phyloP scores from a whole-genome alignment of 345 rosid genomes.

The Citrus cavaleriei region DNA sequence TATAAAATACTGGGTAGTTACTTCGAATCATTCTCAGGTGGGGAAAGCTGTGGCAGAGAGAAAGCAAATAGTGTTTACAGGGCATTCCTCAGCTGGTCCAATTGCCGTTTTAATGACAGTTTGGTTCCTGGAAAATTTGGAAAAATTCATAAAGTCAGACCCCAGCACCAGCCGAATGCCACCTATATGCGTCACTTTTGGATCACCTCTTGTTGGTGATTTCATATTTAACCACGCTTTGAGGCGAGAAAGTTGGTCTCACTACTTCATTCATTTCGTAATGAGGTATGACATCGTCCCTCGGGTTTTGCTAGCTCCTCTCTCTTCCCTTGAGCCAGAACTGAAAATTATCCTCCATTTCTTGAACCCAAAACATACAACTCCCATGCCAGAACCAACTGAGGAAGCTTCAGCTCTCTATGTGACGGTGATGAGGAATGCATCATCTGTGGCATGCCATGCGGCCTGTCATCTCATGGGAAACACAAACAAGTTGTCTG shows the following conservation, averaged over 20 bases:
- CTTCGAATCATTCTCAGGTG: slow-evolving; percentile 40
- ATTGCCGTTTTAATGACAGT: slow-evolving; percentile 63
- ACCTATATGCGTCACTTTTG: slow-evolving; percentile 71
- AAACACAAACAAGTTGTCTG: slow-evolving; percentile 53
- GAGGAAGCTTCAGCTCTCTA: slow-evolving; percentile 24
- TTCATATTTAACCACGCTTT: slow-evolving; percentile 60
- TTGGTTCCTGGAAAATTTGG: slow-evolving; percentile 49
- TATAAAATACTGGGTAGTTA: neutral
- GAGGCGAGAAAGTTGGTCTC: slow-evolving; percentile 67
- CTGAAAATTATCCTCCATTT: slow-evolving; percentile 29
- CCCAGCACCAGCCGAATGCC: neutral
- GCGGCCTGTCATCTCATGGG: slow-evolving; percentile 67
- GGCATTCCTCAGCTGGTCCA: slow-evolving; percentile 81
- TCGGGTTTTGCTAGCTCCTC: slow-evolving; percentile 55
- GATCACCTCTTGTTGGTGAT: slow-evolving; percentile 78
- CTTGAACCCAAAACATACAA: slow-evolving; percentile 4
- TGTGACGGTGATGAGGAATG: slow-evolving; percentile 48
- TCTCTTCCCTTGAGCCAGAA: slow-evolving; percentile 24
- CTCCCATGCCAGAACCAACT: neutral
- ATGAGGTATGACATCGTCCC: slow-evolving; percentile 68
- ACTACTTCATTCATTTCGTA: slow-evolving; percentile 56
- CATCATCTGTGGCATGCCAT: slow-evolving; percentile 47
- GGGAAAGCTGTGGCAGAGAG: slow-evolving; percentile 21
- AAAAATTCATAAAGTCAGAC: neutral
- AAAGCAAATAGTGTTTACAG: slow-evolving; percentile 67